phyloP scores from a whole-genome alignment of 2,329 filamentous ascomycete genomes.

The Aspergillus spinulosporus region DNA sequence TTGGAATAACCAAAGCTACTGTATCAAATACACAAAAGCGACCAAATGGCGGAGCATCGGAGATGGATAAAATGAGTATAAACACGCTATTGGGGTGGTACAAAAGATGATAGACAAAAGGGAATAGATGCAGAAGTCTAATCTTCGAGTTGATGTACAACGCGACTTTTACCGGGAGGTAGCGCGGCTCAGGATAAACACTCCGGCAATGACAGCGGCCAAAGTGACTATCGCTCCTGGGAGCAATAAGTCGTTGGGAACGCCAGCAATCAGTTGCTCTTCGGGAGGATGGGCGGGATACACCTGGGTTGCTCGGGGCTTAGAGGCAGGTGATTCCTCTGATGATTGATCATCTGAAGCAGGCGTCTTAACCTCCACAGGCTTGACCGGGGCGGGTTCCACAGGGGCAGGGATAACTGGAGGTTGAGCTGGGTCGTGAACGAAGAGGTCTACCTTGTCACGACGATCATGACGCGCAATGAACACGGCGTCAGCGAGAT shows the following conservation, averaged over 20 bases:
- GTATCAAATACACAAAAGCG: slow-evolving; percentile 29
- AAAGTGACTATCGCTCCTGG: slow-evolving; percentile 94
- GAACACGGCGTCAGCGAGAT: slow-evolving; percentile 84
- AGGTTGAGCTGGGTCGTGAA: slow-evolving; percentile 90
- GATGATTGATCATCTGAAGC: slow-evolving; percentile 57
- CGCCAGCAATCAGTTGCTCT: slow-evolving; percentile 81
- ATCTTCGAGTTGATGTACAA: not conserved
- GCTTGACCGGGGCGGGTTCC: slow-evolving; percentile 58
- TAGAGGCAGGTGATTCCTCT: slow-evolving; percentile 43
- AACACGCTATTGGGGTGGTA: slow-evolving; percentile 17
- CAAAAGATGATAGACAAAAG: slow-evolving; percentile 9
- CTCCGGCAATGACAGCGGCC: slow-evolving; percentile 88
- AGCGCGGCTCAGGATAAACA: slow-evolving; percentile 81
- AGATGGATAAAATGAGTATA: slow-evolving; percentile 9
- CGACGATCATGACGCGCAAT: slow-evolving; percentile 73
- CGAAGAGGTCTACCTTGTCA: slow-evolving; percentile 96
- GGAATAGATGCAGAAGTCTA: slow-evolving; percentile 16
- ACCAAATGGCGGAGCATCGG: slow-evolving; percentile 24
- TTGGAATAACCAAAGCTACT: slow-evolving; percentile 16
- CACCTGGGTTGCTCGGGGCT: slow-evolving; percentile 42
- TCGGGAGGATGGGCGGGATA: slow-evolving; percentile 55
- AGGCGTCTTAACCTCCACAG: slow-evolving; percentile 47
- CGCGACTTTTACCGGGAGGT: slow-evolving; percentile 44
- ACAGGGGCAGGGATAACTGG: slow-evolving; percentile 68
- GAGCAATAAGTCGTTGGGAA: slow-evolving; percentile 90